Evolutionary conservation across 768 basidiomycete genomes (phyloP).

Genomic region (Sporobolomyces pararoseus): DNA sequence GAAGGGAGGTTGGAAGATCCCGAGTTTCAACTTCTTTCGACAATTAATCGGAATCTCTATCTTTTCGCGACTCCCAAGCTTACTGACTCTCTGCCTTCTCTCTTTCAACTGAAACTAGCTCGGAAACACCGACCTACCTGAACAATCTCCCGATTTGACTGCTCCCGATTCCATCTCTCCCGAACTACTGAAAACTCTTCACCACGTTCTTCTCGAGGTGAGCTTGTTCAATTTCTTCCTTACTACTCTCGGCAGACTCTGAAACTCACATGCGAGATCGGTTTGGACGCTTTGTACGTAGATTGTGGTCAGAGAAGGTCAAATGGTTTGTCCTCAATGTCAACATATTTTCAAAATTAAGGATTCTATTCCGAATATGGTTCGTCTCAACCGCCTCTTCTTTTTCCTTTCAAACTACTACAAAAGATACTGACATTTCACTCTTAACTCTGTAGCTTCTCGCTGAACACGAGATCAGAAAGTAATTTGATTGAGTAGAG

Average conservation of each 20-base stretch:
- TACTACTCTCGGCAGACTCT: not conserved
- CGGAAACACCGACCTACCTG: constrained; percentile 77
- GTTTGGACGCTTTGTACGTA: constrained; percentile 46
- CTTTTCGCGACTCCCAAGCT: not conserved
- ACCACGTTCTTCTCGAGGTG: constrained; percentile 91
- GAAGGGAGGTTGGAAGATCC: too few species aligned
- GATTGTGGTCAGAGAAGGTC: constrained; percentile 88
- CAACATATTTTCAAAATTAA: constrained; percentile 81
- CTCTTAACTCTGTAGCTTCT: constrained; percentile 60
- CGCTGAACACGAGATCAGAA: constrained; percentile 73
- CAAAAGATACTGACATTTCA: too few species aligned
- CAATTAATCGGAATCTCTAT: not conserved
- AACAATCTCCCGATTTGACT: constrained; percentile 53
- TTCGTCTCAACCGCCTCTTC: constrained; percentile 48
- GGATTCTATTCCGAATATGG: constrained; percentile 98
- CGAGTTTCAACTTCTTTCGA: too few species aligned
- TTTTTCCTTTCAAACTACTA: constrained; percentile 5
- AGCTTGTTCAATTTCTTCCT: constrained; percentile 28
- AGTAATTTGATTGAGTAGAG: constrained; percentile 36
- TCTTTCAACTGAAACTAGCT: constrained; percentile 60
- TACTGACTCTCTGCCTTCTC: not conserved
- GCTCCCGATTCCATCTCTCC: constrained; percentile 65
- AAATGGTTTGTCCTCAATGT: constrained; percentile 90
- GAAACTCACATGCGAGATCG: not conserved
- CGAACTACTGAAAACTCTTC: constrained; percentile 73